These are phyloP conservation scores for Pyricularia pennisetigena DNA, from an alignment of 2,329 filamentous ascomycete species.

Conservation along the genomic window DNA sequence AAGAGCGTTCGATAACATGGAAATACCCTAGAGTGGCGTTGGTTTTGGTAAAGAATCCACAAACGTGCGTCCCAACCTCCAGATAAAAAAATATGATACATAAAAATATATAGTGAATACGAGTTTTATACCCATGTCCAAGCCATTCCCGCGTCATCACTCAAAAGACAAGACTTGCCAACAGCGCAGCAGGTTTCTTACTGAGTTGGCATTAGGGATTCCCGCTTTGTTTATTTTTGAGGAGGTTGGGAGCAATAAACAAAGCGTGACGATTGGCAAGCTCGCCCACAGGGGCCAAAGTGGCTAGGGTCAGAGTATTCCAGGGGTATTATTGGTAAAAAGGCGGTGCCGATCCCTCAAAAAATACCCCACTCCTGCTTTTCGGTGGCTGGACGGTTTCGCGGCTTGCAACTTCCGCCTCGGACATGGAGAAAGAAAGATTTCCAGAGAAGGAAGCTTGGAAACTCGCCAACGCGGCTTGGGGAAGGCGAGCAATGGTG, in stretches of 20 bases:
- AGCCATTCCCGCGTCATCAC: neutral
- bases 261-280: neutral
- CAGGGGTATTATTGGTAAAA: neutral
- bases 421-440: neutral
- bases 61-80: constrained; percentile 5
- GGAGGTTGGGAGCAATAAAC: neutral
- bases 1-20: neutral
- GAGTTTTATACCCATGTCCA: neutral
- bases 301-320: neutral
- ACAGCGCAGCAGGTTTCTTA: neutral
- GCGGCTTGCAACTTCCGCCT: neutral
- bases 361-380: neutral
- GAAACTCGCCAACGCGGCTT: neutral
- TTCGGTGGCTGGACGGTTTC: neutral
- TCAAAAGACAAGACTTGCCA: neutral
- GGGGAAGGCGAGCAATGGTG: neutral
- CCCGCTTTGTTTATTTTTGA: neutral
- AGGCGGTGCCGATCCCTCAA: neutral
- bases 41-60: neutral
- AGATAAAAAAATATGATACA: constrained; percentile 8
- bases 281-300: neutral
- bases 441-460: neutral
- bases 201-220: neutral
- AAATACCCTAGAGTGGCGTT: neutral
- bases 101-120: neutral